These are phyloP conservation scores for Neofusicoccum kwambonambiense DNA, from an alignment of 2,329 filamentous ascomycete genomes.

Conservation along the genomic window DNA sequence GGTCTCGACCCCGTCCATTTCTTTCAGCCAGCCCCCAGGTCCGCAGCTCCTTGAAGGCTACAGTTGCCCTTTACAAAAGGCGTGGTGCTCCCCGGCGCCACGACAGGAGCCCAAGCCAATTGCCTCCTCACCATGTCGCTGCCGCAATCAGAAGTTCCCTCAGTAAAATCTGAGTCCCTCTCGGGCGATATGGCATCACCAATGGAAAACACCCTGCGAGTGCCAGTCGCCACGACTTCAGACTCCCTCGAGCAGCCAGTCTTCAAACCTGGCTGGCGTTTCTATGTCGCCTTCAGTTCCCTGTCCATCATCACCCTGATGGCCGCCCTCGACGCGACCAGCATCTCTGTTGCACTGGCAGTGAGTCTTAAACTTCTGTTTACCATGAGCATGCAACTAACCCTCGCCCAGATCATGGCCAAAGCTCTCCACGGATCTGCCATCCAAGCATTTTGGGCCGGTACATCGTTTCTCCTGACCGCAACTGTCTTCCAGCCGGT, in stretches of 20 bases:
- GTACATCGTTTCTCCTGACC: conserved; percentile 41
- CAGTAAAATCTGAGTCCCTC: background rate
- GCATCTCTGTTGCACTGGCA: conserved; percentile 59
- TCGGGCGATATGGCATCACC: background rate
- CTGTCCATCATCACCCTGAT: conserved; percentile 58
- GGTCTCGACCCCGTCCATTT: background rate
- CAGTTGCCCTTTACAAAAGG: background rate
- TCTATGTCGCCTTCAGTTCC: conserved; percentile 46
- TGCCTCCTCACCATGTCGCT: background rate
- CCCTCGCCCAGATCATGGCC: conserved; percentile 35
- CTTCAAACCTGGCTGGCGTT: conserved; percentile 18
- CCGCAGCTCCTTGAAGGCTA: background rate
- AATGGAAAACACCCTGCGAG: background rate
- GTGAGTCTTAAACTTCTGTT: conserved; percentile 24
- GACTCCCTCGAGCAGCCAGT: background rate
- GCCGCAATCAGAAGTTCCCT: background rate
- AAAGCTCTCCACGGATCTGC: conserved; percentile 35
- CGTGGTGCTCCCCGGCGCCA: background rate
- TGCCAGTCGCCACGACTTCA: too few relatives aligned
- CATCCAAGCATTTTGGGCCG: conserved; percentile 45
- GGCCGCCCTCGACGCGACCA: conserved; percentile 65
- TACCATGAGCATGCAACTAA: background rate
- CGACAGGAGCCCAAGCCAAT: too few relatives aligned
- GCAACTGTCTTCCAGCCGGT: conserved; percentile 42
- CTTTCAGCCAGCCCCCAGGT: background rate